A percentile compares a stretch with the other conserved stretches of the same genome.
phyloP scores from a whole-genome alignment of 2,329 filamentous ascomycete genomes.

The Colletotrichum eremochloae region DNA sequence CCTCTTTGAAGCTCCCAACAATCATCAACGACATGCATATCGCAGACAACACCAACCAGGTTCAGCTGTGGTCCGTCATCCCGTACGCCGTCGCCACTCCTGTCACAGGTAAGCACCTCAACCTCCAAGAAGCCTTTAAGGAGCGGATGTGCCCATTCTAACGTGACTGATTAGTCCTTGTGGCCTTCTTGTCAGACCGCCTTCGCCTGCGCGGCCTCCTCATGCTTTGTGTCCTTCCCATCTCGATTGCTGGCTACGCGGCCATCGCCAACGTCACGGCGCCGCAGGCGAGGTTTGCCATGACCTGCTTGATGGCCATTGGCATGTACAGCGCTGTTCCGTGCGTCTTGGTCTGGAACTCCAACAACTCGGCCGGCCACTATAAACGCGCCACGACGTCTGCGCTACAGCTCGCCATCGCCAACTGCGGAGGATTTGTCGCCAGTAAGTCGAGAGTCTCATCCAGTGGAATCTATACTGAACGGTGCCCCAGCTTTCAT shows the following conservation, averaged over 20 bases:
- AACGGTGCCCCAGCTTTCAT: constrained; percentile 62
- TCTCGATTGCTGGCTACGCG: constrained; percentile 75
- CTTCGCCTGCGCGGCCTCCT: constrained; percentile 70
- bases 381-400: constrained; percentile 78
- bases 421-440: constrained; percentile 77
- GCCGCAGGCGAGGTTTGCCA: constrained; percentile 69
- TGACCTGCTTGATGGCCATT: constrained; percentile 77
- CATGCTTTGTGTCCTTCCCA: constrained; percentile 73
- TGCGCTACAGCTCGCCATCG: constrained; percentile 74
- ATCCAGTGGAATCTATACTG: background rate
- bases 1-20: constrained; percentile 65
- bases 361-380: constrained; percentile 77
- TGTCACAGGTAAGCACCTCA: constrained; percentile 59
- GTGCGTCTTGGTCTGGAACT: constrained; percentile 74
- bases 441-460: constrained; percentile 57
- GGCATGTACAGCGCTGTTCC: constrained; percentile 75
- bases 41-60: constrained; percentile 66
- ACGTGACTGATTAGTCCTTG: constrained; percentile 53
- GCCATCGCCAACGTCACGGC: constrained; percentile 69
- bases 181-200: constrained; percentile 72
- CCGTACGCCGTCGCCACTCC: constrained; percentile 72
- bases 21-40: constrained; percentile 71
- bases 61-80: constrained; percentile 74
- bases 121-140: no score
- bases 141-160: background rate